Conservation (phyloP, 306 rosid species). For the peach (Prunus persica) region DNA sequence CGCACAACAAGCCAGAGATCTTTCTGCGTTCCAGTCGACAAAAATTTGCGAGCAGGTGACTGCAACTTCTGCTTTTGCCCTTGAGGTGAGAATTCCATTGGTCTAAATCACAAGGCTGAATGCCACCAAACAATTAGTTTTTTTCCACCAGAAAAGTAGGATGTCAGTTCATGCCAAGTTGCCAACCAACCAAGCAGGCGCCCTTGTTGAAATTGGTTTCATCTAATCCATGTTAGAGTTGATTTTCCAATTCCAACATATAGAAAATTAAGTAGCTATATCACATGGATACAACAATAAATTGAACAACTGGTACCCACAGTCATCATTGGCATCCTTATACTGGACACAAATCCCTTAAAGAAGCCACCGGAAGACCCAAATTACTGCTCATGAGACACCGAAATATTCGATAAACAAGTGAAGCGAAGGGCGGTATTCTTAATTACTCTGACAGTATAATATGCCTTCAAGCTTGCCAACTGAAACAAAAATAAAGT, state of each 20-base stretch:
- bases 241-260: neutral
- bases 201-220: constrained; percentile 26
- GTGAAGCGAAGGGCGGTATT: constrained; percentile 18
- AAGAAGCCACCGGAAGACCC: constrained; percentile 35
- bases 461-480: neutral
- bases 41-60: constrained; percentile 41
- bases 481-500: neutral
- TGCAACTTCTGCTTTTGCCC: constrained; percentile 59
- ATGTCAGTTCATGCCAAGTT: neutral
- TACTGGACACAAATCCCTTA: constrained; percentile 19
- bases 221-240: constrained; percentile 33
- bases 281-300: neutral
- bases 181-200: constrained; percentile 1
- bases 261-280: constrained; percentile 6
- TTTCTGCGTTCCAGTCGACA: constrained; percentile 37
- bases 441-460: constrained; percentile 16
- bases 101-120: constrained; percentile 14
- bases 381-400: constrained; percentile 21
- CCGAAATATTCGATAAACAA: constrained; percentile 14
- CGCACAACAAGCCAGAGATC: constrained; percentile 70
- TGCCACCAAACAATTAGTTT: constrained; percentile 10
- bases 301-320: constrained; percentile 16
- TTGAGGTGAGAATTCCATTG: constrained; percentile 61
- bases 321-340: constrained; percentile 21
- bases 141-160: constrained; percentile 12